Evolutionary conservation across 179 eudicot genomes (phyloP).

Genomic region (Camellia oleifera): DNA sequence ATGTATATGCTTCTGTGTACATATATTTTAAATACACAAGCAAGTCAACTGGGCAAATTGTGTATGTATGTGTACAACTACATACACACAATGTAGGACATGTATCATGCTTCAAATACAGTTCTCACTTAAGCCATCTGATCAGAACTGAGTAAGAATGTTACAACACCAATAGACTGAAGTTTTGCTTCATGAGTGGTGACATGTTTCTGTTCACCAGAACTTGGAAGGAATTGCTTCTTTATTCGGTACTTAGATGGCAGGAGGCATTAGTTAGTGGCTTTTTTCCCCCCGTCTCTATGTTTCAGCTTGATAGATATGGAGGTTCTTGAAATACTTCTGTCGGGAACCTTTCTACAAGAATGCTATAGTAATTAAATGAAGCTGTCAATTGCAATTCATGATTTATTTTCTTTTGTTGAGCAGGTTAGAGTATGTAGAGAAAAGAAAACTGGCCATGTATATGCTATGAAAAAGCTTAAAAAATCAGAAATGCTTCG

Average conservation of each 20-base stretch:
- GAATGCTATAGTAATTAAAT: background rate
- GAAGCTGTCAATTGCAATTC: background rate
- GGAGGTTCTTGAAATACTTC: constrained; percentile 3
- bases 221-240: background rate
- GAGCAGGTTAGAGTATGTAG: constrained; percentile 68
- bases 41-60: background rate
- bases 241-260: background rate
- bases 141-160: background rate
- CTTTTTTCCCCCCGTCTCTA: background rate
- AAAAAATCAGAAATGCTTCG: constrained; percentile 74
- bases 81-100: background rate
- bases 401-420: constrained; percentile 7
- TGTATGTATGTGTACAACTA: background rate
- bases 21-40: background rate
- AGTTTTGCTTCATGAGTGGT: background rate
- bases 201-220: background rate
- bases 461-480: constrained; percentile 81
- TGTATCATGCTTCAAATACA: background rate
- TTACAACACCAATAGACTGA: background rate
- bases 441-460: constrained; percentile 68
- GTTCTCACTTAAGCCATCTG: background rate
- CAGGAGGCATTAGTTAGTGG: background rate
- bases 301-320: background rate
- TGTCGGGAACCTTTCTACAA: background rate
- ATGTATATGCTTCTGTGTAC: background rate